Percentiles rank a stretch among this genome's conserved stretches.
Conservation (phyloP, 768 basidiomycete genomes). For the Agaricus subrufescens region DNA sequence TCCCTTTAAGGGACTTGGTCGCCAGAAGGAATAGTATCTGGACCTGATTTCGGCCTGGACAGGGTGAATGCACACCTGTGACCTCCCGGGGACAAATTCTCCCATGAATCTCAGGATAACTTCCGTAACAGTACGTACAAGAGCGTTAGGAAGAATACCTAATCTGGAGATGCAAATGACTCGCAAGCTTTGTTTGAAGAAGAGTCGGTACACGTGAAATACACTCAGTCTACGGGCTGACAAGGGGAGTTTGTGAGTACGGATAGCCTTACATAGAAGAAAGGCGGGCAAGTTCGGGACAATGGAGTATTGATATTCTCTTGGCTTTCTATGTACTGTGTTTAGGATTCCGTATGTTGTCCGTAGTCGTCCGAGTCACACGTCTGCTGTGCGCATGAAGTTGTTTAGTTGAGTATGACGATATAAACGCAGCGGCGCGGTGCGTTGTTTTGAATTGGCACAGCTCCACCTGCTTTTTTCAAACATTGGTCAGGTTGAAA, state of each 20-base stretch:
- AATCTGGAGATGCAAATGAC: conserved; percentile 5
- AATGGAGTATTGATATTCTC: not conserved
- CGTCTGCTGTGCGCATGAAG: no score
- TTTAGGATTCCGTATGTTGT: no score
- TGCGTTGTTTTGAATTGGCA: no score
- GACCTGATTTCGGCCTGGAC: not conserved
- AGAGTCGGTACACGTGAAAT: not conserved
- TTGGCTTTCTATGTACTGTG: not conserved
- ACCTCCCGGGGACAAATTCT: not conserved
- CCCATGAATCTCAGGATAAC: not conserved
- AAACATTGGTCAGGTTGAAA: no score
- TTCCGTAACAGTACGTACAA: conserved; percentile 3
- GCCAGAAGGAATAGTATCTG: not conserved
- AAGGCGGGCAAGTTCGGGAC: not conserved
- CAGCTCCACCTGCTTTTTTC: no score
- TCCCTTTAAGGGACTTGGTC: no score
- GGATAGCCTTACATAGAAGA: conserved; percentile 2
- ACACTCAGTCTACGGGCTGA: not conserved
- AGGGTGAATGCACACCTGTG: not conserved
- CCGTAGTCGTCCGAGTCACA: no score
- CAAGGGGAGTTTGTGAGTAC: not conserved
- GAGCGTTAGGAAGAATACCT: not conserved
- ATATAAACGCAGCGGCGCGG: no score
- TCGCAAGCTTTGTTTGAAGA: not conserved
- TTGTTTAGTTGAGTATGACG: no score